Percentiles rank a stretch among this genome's conserved stretches.
Conservation (phyloP, 2,329 filamentous ascomycete genomes). For the Curvularia spicifera region DNA sequence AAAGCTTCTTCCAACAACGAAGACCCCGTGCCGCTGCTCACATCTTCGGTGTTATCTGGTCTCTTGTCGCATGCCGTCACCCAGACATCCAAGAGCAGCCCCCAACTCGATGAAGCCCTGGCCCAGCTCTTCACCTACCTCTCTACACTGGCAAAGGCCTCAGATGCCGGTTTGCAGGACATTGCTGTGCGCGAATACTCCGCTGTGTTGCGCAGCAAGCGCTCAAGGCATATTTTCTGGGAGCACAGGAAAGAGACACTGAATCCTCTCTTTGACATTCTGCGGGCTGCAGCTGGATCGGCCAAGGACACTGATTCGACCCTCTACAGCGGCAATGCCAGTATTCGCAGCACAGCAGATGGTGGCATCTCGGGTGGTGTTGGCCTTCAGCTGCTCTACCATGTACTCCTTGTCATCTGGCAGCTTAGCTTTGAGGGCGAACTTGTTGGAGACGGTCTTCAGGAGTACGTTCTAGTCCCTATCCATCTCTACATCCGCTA, state of each 20-base stretch:
- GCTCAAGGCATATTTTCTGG: constrained; percentile 86
- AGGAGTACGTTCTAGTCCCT: constrained; percentile 67
- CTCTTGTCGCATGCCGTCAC: constrained; percentile 72
- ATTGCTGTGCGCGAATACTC: constrained; percentile 95
- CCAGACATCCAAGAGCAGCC: constrained; percentile 64
- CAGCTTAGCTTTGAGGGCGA: constrained; percentile 89
- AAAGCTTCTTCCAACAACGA: constrained; percentile 82
- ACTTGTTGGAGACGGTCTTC: constrained; percentile 76
- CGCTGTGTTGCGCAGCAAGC: constrained; percentile 75
- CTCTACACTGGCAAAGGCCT: constrained; percentile 79
- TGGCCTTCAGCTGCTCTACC: constrained; percentile 90
- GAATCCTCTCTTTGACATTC: constrained; percentile 79
- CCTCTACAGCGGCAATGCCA: constrained; percentile 58
- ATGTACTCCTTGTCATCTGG: constrained; percentile 92
- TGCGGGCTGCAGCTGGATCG: constrained; percentile 76
- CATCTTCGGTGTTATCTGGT: constrained; percentile 82
- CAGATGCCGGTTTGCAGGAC: constrained; percentile 90
- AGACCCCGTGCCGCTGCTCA: constrained; percentile 87
- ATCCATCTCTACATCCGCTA: constrained; percentile 17
- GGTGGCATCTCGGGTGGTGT: constrained; percentile 77
- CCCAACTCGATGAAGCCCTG: constrained; percentile 75
- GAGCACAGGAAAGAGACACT: constrained; percentile 85
- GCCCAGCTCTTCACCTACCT: constrained; percentile 86
- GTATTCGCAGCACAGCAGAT: constrained; percentile 66
- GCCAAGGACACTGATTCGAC: constrained; percentile 71